Evolutionary conservation across 768 basidiomycete species (phyloP), one percentile per base, ranked within the genome.

Genomic region (Mycena vitilis): DNA sequence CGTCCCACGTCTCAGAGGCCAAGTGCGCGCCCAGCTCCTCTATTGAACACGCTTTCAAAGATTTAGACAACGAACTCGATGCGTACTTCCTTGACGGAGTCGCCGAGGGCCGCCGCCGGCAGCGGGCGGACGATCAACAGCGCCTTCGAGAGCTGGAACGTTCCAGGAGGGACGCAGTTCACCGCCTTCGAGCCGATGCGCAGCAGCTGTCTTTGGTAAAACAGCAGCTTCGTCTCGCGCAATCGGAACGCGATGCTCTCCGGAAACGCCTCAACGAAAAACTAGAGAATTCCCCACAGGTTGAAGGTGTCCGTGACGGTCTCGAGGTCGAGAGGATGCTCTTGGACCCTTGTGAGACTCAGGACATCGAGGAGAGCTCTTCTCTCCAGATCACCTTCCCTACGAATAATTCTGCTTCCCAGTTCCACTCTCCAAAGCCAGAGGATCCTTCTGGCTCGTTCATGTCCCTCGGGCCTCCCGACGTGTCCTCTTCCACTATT

Each of bases 31-130:
- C 80, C 59, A 57, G 55, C 48, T 75, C 80, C 30, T 81, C 81
- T 10, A 81, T 84, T 70, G 79, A 83, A 71, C 76, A 77, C 67
- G 83, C 83, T 0, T 76, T 82, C 61, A 77, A 79, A 68, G 79
- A 81, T 60, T 77, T 80, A 56, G 80, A 82, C 71, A 76, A 77
- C 48, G 65, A 77, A n/a, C 78, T 78, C 69, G 82, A 84, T 61
- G 79, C 78, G 15, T 71, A 77, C 65, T 81, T 77, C 72, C 78
- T 71, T 73, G 83, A 82, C 69, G 83, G 83, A 18, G 15, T 83
- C 53, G 66, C 73, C 34, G 83, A 84, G 64, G 83, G 83, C 59
- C 71, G 79, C 10, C 80, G 82, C 23, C 82, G 78, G 49, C 82
- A 84, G 52, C 80, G 80, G 65, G 77, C 78, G 54, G 81, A 83